phyloP scores from a whole-genome alignment of 1,284 basidiomycete genomes.

The Cerrena zonata region DNA sequence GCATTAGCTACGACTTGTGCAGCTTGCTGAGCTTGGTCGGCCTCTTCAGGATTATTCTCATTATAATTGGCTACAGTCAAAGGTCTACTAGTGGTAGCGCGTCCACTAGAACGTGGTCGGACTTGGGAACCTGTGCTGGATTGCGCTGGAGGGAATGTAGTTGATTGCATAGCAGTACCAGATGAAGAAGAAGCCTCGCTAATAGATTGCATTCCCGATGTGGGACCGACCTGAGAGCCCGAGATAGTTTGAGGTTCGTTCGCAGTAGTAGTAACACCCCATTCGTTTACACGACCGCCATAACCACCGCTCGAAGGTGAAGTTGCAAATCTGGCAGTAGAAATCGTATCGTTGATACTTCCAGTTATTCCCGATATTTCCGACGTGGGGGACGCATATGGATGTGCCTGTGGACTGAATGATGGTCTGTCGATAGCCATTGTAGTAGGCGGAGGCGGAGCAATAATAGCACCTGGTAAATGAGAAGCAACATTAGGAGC shows the following conservation, averaged over 20 bases:
- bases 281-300: conserved; percentile 26
- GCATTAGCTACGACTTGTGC: conserved; percentile 5
- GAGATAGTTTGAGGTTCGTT: conserved; percentile 21
- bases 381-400: background rate
- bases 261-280: conserved; percentile 18
- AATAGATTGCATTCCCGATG: conserved; percentile 8
- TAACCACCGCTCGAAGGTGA: conserved; percentile 21
- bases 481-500: conserved; percentile 59
- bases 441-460: background rate
- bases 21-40: conserved; percentile 12
- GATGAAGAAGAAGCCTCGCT: conserved; percentile 7
- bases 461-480: background rate
- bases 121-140: background rate
- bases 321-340: conserved; percentile 27
- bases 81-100: conserved; percentile 11
- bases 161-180: conserved; percentile 18
- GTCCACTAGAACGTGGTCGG: conserved; percentile 3
- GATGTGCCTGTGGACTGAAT: background rate
- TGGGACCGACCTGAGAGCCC: conserved; percentile 9
- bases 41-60: conserved; percentile 24
- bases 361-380: background rate
- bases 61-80: conserved; percentile 26
- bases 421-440: background rate
- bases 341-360: background rate
- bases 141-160: conserved; percentile 3